Evolutionary conservation across 129 eudicot genomes (phyloP).

Genomic region (Flaveria ramosissima): DNA sequence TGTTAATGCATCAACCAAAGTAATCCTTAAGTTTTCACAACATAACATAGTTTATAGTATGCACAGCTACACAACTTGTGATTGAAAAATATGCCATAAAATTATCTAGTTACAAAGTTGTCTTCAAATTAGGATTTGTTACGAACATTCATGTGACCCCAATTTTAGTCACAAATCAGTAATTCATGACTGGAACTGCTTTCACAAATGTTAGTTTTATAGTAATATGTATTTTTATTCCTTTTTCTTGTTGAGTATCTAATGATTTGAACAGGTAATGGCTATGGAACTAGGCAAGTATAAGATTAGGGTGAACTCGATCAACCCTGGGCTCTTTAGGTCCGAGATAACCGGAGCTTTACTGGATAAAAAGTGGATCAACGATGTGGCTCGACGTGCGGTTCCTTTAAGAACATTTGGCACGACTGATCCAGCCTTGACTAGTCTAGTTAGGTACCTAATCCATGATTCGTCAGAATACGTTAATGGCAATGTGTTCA

Average conservation of each 20-base stretch:
- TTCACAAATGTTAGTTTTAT: background rate
- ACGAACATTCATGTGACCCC: too few species aligned
- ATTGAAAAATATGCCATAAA: too few species aligned
- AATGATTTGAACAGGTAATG: slow-evolving; percentile 49
- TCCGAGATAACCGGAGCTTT: slow-evolving; percentile 79
- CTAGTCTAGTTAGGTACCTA: slow-evolving; percentile 56
- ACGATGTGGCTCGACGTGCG: slow-evolving; percentile 49
- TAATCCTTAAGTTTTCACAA: background rate
- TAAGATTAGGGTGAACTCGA: slow-evolving; percentile 72
- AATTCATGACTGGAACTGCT: background rate
- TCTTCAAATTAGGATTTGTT: too few species aligned
- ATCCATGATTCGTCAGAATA: slow-evolving; percentile 65
- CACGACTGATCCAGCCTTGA: slow-evolving; percentile 62
- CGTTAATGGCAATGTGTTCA: slow-evolving; percentile 59
- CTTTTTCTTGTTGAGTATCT: background rate
- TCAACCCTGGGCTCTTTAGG: slow-evolving; percentile 65
- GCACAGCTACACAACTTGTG: too few species aligned
- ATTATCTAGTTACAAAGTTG: too few species aligned
- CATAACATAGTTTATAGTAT: too few species aligned
- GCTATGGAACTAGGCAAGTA: slow-evolving; percentile 66
- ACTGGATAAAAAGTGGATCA: slow-evolving; percentile 60
- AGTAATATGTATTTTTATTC: background rate
- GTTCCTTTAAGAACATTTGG: slow-evolving; percentile 61
- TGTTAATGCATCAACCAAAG: slow-evolving; percentile 48
- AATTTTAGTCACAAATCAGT: too few species aligned